Conservation (phyloP, 441 rosid genomes). For the Erodium texanum region DNA sequence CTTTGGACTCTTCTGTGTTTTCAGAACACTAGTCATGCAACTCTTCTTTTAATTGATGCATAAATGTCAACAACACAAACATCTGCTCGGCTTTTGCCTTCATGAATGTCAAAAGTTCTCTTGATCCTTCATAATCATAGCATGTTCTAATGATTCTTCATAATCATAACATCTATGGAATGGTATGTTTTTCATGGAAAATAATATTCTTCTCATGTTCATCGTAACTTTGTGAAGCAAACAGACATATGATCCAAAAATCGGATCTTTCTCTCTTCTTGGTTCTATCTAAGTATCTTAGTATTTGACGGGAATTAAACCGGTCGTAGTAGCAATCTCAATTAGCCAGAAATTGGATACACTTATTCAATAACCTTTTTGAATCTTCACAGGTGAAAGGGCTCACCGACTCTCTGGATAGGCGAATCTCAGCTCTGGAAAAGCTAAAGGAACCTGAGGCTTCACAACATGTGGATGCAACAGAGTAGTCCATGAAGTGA, state of each 20-base stretch:
- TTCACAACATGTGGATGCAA: conserved; percentile 40
- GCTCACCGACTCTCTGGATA: conserved; percentile 50
- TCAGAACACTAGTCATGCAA: too few species aligned
- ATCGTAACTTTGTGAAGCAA: not conserved
- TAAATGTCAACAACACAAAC: too few species aligned
- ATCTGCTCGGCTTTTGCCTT: not conserved
- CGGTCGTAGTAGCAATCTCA: not conserved
- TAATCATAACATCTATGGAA: too few species aligned
- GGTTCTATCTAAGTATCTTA: not conserved
- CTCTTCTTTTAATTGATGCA: too few species aligned
- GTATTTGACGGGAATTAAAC: not conserved
- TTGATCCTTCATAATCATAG: not conserved
- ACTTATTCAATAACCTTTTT: not conserved
- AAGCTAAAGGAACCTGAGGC: conserved; percentile 51
- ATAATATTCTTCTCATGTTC: not conserved
- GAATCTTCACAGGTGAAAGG: conserved; percentile 39
- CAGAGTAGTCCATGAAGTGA: conserved; percentile 31
- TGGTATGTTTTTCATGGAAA: too few species aligned
- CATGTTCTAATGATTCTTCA: too few species aligned
- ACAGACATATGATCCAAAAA: not conserved
- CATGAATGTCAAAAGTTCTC: not conserved
- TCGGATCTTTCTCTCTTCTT: not conserved
- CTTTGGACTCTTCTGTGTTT: too few species aligned
- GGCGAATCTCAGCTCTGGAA: conserved; percentile 53
- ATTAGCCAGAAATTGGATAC: too few species aligned